These are phyloP conservation scores for Clathrospora elynae DNA, from an alignment of 2,329 filamentous ascomycete species.

Conservation along the genomic window DNA sequence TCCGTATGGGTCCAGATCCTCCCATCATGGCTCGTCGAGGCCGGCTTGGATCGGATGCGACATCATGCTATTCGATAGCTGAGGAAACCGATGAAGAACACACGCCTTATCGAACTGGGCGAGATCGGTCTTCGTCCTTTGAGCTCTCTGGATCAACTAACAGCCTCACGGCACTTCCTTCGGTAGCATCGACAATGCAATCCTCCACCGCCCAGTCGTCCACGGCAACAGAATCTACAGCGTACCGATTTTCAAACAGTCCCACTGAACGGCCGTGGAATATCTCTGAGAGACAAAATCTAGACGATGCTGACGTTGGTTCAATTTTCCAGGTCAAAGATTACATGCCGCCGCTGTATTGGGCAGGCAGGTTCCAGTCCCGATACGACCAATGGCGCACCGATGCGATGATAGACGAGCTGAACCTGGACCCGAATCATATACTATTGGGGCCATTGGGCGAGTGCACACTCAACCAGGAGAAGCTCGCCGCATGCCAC, in stretches of 20 bases:
- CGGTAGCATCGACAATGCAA: background rate
- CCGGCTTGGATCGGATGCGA: slow-evolving; percentile 3
- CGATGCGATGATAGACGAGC: slow-evolving; percentile 33
- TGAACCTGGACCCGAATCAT: slow-evolving; percentile 17
- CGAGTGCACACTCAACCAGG: slow-evolving; percentile 32
- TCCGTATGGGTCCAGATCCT: slow-evolving; percentile 1
- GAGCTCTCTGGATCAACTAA: slow-evolving; percentile 2
- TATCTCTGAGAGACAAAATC: slow-evolving; percentile 6
- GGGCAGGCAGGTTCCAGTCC: slow-evolving; percentile 44
- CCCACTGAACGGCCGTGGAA: slow-evolving; percentile 12
- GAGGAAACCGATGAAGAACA: slow-evolving; percentile 10
- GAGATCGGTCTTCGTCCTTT: background rate
- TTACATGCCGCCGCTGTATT: slow-evolving; percentile 42
- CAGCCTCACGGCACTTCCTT: slow-evolving; percentile 1
- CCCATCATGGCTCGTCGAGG: background rate
- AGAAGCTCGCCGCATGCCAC: slow-evolving; percentile 33
- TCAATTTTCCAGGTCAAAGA: slow-evolving; percentile 36
- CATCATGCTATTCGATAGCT: slow-evolving; percentile 10
- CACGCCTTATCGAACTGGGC: background rate
- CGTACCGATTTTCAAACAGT: background rate
- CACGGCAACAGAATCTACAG: background rate
- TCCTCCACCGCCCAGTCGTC: background rate
- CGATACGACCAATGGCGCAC: slow-evolving; percentile 44
- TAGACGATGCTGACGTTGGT: slow-evolving; percentile 28
- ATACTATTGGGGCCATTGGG: slow-evolving; percentile 21